Conservation (phyloP, 306 rosid species). For the Ammopiptanthus mongolicus region DNA sequence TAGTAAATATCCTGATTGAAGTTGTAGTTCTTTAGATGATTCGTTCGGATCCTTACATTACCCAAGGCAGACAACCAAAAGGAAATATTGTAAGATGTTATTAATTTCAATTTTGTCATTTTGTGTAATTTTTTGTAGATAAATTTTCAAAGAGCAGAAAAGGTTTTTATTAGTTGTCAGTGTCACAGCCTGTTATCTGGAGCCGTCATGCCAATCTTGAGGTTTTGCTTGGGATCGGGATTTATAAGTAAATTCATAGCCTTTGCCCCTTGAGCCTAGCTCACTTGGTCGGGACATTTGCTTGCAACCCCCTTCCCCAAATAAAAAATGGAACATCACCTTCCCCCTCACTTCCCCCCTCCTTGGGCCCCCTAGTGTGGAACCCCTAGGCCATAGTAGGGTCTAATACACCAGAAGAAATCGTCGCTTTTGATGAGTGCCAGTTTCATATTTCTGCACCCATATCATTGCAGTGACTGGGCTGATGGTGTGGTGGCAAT, state of each 20-base stretch:
- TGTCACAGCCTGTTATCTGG: background rate
- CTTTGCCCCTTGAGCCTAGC: too few relatives aligned
- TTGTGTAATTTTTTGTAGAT: background rate
- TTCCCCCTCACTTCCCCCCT: too few relatives aligned
- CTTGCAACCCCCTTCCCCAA: too few relatives aligned
- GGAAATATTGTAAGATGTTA: background rate
- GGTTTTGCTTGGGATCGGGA: background rate
- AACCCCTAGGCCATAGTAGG: too few relatives aligned
- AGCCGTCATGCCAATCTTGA: background rate
- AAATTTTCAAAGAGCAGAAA: background rate
- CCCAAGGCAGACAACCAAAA: background rate
- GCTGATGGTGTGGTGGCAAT: background rate
- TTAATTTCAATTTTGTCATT: background rate
- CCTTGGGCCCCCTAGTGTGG: too few relatives aligned
- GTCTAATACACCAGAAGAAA: background rate
- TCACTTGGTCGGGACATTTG: too few relatives aligned
- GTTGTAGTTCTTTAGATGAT: conserved; percentile 2
- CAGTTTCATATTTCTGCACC: background rate
- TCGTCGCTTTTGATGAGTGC: background rate
- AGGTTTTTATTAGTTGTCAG: background rate
- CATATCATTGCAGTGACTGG: background rate
- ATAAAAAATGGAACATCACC: too few relatives aligned
- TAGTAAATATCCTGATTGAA: background rate
- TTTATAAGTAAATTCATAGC: background rate
- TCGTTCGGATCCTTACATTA: background rate